Conservation (phyloP, 805 yeast genomes). For the Priceomyces carsonii region DNA sequence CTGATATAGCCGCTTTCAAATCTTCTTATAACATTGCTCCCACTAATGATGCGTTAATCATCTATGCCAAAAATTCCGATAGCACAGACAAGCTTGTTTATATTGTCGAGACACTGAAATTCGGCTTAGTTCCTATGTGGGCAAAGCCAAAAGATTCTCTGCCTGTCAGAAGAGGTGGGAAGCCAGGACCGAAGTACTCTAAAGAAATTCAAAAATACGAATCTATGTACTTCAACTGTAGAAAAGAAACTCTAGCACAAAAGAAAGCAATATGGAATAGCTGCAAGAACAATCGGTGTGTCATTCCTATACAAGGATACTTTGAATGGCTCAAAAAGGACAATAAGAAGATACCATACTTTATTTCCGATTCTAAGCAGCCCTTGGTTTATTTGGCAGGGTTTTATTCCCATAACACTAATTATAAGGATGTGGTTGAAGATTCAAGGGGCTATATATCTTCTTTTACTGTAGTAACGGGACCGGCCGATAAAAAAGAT, state of each 20-base stretch:
- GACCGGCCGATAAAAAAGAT: slow-evolving; percentile 49
- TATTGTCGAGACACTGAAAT: slow-evolving; percentile 58
- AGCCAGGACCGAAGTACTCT: slow-evolving; percentile 21
- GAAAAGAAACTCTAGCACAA: slow-evolving; percentile 58
- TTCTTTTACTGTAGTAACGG: slow-evolving; percentile 70
- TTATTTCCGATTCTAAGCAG: slow-evolving; percentile 52
- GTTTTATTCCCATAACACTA: slow-evolving; percentile 36
- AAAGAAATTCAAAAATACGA: slow-evolving; percentile 35
- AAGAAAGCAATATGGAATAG: slow-evolving; percentile 60
- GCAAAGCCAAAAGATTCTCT: slow-evolving; percentile 42
- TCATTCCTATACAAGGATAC: slow-evolving; percentile 79
- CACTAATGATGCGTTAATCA: slow-evolving; percentile 49
- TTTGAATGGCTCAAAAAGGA: slow-evolving; percentile 70
- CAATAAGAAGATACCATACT: slow-evolving; percentile 61
- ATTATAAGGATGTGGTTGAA: slow-evolving; percentile 22
- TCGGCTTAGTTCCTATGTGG: slow-evolving; percentile 82
- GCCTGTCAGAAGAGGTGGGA: slow-evolving; percentile 17
- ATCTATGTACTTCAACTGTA: slow-evolving; percentile 69
- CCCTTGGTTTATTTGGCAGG: slow-evolving; percentile 65
- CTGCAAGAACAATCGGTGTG: slow-evolving; percentile 57
- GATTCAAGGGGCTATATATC: slow-evolving; percentile 34
- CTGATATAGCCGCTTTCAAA: slow-evolving; percentile 11
- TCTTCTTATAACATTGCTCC: slow-evolving; percentile 65
- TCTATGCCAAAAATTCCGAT: slow-evolving; percentile 15
- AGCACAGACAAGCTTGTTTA: slow-evolving; percentile 15